Evolutionary conservation across 805 yeast genomes (phyloP), one percentile per base, ranked within the genome.

Genomic region (Starmerella apis): DNA sequence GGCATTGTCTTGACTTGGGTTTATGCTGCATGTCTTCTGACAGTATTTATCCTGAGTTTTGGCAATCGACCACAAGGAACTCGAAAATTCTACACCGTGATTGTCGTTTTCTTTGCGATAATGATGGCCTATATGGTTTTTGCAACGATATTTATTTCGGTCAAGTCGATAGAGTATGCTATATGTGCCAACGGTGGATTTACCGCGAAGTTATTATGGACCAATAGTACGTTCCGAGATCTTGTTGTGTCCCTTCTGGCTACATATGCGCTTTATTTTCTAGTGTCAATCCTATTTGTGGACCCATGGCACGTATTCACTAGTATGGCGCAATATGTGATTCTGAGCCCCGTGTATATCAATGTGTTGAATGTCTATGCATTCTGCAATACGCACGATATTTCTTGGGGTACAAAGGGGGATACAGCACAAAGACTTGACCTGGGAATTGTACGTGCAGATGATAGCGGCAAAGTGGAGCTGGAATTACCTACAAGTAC

Each of bases 371-470:
- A 86, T 65, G 90, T 90, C 54, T 90, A 90, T 67, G 95, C 97
- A 2, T 88, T 90, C 65, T 88, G 96, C 71, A 90, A 90, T 67
- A 82, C 90, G 53, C 95, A 90, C 65, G 98, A 90, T 70, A 80
- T 90, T 43, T 84, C 96, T 6, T 90, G 97, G 97, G 97, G 97
- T 64, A 90, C 95, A 3, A 86, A 88, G 65, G 95, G 95, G 43
- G 86, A 81, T 46, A 79, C 78, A 10, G 74, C 60, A 16, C 78
- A 42, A 63, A 78, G 71, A 62, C 77, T 71, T 68, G 94, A 76
- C 65, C 72, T 92, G 59, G 97, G 96, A 53, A 79, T 81, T 41
- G 96, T 95, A 22, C 84, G 81, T 60, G 74, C 85, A 3, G 73
- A 75, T 35, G 75, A 71, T 47, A 79, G 75, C 49, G 86, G 83